These are phyloP conservation scores for Eleusine indica DNA, from an alignment of 176 grass and related monocot species.

Conservation along the genomic window DNA sequence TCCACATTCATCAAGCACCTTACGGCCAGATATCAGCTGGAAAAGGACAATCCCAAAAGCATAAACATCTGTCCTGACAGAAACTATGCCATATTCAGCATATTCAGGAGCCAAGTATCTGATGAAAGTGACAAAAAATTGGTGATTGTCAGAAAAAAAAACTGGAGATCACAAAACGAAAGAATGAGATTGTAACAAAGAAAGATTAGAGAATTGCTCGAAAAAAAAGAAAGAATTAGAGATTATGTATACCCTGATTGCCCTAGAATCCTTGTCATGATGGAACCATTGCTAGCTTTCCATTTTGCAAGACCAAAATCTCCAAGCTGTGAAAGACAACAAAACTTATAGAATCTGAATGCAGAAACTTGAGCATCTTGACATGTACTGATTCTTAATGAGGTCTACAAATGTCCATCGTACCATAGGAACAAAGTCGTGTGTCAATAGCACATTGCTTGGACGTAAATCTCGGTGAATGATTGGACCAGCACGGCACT, in stretches of 20 bases:
- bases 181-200: not conserved
- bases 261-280: conserved; percentile 63
- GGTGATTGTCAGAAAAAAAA: conserved; percentile 32
- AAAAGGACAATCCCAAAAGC: conserved; percentile 80
- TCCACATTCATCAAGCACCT: conserved; percentile 50
- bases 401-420: conserved; percentile 1
- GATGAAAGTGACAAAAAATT: conserved; percentile 16
- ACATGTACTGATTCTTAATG: conserved; percentile 21
- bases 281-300: conserved; percentile 52
- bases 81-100: conserved; percentile 68
- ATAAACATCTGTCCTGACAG: conserved; percentile 75
- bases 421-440: conserved; percentile 83
- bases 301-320: conserved; percentile 86
- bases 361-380: not conserved
- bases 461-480: conserved; percentile 81
- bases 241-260: conserved; percentile 51
- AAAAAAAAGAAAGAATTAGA: not conserved
- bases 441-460: conserved; percentile 72
- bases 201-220: too few relatives aligned
- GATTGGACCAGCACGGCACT: conserved; percentile 68
- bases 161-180: not conserved
- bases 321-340: conserved; percentile 51
- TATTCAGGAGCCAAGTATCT: conserved; percentile 75
- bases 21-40: conserved; percentile 76
- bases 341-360: conserved; percentile 7